Evolutionary conservation across 768 basidiomycete species (phyloP), one percentile per base, ranked within the genome.

Genomic region (Russula olivacea): DNA sequence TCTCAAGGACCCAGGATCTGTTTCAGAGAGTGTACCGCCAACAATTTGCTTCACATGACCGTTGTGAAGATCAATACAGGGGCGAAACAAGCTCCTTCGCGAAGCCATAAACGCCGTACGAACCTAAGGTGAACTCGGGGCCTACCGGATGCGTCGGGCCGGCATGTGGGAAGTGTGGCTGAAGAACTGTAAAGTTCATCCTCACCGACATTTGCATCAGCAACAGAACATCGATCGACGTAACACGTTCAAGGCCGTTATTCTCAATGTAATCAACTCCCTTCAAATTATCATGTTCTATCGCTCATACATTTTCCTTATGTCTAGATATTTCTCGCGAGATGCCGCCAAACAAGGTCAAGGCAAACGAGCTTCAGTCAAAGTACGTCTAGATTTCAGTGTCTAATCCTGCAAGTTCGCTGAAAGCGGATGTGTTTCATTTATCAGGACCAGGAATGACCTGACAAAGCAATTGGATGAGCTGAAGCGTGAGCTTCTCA

Each of bases 21-120:
- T 68, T 55, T 92, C 88, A 21, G 89, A 90, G 34, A 99, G 80
- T 4, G 93, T 95, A 4, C 95, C 93, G 48, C 97, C 97, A 15
- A 99, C 91, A 59, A 99, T 98, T 76, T 99, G 97, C 76, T 98
- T 98, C 61, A 99, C 97, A 69, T 93, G 81, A 6, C 97, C 97
- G 63, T 87, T 82, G 75, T 99, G 97, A 17, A 99, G 82, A 75
- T 99, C 97, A 69, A 99, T 98, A 73, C 97, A 99, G 21, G 97
- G 97, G 60, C 88, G 81, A 77, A 97, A 96, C 53, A 81, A 72
- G 69, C 80, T 83, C 57, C 68, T 70, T 28, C 70, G 65, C 58
- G 61, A 43, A 40, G 59, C 40, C 54, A 66, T 59, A 53, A 49
- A 23, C 48, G 30, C 25, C 48, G 30, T 14, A 50, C 17, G 49